Evolutionary conservation across 495 filamentous ascomycete genomes (phyloP).

Genomic region (Trypethelium eluteriae): DNA sequence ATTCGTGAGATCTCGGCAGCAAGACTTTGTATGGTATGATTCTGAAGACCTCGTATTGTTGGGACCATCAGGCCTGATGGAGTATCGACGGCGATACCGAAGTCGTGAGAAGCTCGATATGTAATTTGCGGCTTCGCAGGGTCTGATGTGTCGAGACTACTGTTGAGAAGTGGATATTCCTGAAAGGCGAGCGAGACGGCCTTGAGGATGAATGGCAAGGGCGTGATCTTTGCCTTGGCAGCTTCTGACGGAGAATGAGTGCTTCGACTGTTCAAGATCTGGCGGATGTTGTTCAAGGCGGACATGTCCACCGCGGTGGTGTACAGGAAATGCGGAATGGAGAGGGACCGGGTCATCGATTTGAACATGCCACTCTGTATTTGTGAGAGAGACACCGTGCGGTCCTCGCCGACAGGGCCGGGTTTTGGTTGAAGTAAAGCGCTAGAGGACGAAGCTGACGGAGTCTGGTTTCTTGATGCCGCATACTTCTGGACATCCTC

Average conservation of each 20-base stretch:
- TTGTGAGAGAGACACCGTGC: conserved; percentile 56
- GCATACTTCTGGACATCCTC: conserved; percentile 79
- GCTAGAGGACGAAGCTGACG: not conserved
- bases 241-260: conserved; percentile 20
- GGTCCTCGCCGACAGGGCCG: conserved; percentile 45
- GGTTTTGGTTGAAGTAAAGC: conserved; percentile 19
- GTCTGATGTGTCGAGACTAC: conserved; percentile 60
- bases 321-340: conserved; percentile 89
- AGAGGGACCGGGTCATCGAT: conserved; percentile 87
- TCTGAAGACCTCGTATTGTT: conserved; percentile 80
- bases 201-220: conserved; percentile 92
- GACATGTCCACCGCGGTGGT: conserved; percentile 77
- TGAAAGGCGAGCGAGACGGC: conserved; percentile 78
- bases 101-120: conserved; percentile 78
- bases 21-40: conserved; percentile 64
- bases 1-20: conserved; percentile 69
- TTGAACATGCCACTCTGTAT: conserved; percentile 95
- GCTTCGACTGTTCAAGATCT: conserved; percentile 49
- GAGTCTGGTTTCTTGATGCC: conserved; percentile 17
- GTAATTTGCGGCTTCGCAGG: conserved; percentile 57
- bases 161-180: conserved; percentile 78
- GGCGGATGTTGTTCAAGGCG: conserved; percentile 59
- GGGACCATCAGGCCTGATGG: conserved; percentile 84
- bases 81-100: conserved; percentile 94
- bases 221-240: conserved; percentile 57